Conservation (phyloP, 1,139 yeast genomes). For the Debaryomycetaceae sp. region DNA sequence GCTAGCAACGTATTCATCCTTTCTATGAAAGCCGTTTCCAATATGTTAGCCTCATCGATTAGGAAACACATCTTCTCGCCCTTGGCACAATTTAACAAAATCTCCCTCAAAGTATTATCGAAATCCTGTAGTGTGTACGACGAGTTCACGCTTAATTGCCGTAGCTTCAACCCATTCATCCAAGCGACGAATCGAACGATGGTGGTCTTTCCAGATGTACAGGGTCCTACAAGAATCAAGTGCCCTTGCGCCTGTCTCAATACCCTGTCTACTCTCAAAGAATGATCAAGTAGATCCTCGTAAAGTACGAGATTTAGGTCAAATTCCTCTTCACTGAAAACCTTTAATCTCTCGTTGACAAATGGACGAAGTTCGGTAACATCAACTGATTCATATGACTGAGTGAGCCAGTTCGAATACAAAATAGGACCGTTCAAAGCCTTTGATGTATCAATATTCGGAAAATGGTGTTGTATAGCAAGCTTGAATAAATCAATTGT, state of each 20-base stretch:
- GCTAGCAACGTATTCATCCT: conserved; percentile 90
- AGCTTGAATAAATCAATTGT: conserved; percentile 42
- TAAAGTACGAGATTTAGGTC: conserved; percentile 62
- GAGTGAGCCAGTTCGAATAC: conserved; percentile 73
- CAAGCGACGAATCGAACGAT: conserved; percentile 82
- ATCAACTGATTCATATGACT: conserved; percentile 57
- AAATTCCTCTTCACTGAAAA: conserved; percentile 74
- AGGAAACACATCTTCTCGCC: conserved; percentile 71
- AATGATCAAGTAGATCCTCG: conserved; percentile 72
- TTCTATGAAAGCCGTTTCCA: conserved; percentile 79
- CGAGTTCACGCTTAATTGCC: conserved; percentile 56
- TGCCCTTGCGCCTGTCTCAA: conserved; percentile 88
- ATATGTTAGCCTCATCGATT: conserved; percentile 75
- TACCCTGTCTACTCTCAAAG: conserved; percentile 77
- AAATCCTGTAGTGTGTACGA: conserved; percentile 61
- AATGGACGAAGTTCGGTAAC: conserved; percentile 49
- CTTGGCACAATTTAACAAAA: conserved; percentile 44
- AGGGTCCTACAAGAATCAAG: conserved; percentile 80
- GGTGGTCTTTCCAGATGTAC: conserved; percentile 80
- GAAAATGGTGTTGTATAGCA: conserved; percentile 42
- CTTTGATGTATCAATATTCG: conserved; percentile 34
- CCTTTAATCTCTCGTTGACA: conserved; percentile 60
- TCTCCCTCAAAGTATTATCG: conserved; percentile 56
- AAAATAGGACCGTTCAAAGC: conserved; percentile 51
- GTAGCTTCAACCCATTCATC: conserved; percentile 74